Evolutionary conservation across 148 eudicot genomes (phyloP), one percentile per base, ranked within the genome.

Genomic region (Cornus suecica): DNA sequence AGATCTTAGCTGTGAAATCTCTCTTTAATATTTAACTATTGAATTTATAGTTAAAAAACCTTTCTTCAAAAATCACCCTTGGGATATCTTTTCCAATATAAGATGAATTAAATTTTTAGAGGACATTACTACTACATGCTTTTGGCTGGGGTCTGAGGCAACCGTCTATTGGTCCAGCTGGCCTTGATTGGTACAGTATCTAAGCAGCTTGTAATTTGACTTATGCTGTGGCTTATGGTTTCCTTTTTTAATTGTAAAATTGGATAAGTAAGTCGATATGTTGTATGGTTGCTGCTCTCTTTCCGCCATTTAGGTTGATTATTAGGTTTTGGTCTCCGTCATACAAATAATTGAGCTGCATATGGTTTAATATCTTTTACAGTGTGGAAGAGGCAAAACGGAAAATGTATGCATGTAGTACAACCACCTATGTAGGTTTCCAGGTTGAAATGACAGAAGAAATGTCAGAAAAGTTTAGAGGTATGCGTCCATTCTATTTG

Each of bases 321-420:
- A 28, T 28, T 37, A 76, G 62, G 48, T 25, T 77, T 18, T 10
- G 24, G 25, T 23, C 30, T 51, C 11, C 25, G 32, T 0, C 7
- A 65, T 63, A 2, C 20, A 1, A 11, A 67, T 34, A 58, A 56
- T 66, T 66, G 32, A 66, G 11, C 42, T 70, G 8, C 1, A 64
- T 72, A 56, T 61, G 34, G 62, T 60, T 32, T 31, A 52, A 52
- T 37, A 42, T 70, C 64, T 25, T 25, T 79, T 22, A 18, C 79
- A 94, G 99, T 80, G 91, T 88, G 56, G 97, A 92, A 80, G 97
- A 92, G 88, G 99, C 99, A 42, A 92, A 92, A 89, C 89, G 85
- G 86, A 89, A 68, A 80, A 94, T 94, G 80, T 94, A 94, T 87
- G 97, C 97, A 18, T 87, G 89, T 32, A 94, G 99, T 80, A 94